Evolutionary conservation across 306 rosid species (phyloP), one percentile per base, ranked within the genome.

Genomic region (Fragaria vesca): DNA sequence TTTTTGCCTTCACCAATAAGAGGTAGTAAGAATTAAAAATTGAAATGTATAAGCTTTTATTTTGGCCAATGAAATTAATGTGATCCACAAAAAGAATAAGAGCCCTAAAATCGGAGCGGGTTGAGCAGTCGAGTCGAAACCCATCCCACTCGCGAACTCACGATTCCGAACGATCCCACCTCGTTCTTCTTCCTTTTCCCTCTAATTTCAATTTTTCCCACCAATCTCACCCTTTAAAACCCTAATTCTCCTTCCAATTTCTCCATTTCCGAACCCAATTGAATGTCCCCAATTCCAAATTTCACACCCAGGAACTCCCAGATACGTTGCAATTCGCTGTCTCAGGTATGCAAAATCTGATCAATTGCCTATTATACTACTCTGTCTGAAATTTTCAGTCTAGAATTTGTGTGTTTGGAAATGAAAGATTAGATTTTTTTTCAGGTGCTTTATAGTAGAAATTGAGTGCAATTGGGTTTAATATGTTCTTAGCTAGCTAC

Each of bases 41-140:
- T 30, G 40, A 62, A 62, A 30, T 13, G 16, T 5, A 62, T 5
- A 11, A 21, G 5, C 15, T 28, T 61, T 24, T 21, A 60, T 24
- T 60, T 24, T 26, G 12, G 36, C 17, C 18, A 61, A 62, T 12
- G 67, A 62, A 62, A 62, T 11, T 28, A 30, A 61, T 28, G 8
- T 11, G 67, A 13, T 13, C 18, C 36, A 5, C 17, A 9, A 46
- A 47, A 66, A 24, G 9, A 71, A 54, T 18, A 72, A 38, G 83
- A 78, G 74, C 43, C 81, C 78, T 77, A 81, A 55, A 85, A 85
- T 84, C n/a, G 90, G 83, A 83, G 17, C 91, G 93, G 91, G 96
- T 79, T 63, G 78, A 65, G 74, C 66, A 51, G 66, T 82, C 89
- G 91, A 91, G 96, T 90, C 83, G 89, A 81, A 83, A 26, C 81